Base-by-base conservation (phyloP, 2,329 filamentous ascomycete species). In the Coniella lustricola region DNA sequence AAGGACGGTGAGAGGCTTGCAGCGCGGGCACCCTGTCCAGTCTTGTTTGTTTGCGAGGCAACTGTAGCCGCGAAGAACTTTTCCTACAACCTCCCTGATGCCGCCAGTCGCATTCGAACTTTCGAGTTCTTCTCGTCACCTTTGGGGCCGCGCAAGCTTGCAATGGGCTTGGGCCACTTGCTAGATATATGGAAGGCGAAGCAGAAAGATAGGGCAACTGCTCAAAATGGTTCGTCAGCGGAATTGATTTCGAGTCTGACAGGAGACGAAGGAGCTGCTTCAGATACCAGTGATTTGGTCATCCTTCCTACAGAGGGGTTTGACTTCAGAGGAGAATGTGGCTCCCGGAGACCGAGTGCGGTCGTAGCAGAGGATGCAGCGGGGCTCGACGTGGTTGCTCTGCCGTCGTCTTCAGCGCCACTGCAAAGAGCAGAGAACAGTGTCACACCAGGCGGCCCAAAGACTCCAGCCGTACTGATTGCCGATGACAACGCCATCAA, bases 401-500 rank as follows among this genome's bases (percentile, higher is more conserved):
- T 51, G n/a, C 41, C 41, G 8, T 48, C 45, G 3, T 40, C 49
- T 2, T 45, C 47, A 16, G 44, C 25, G 25, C 5, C 5, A 10
- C 5, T 29, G 5, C 25, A 29, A 29, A 10, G 14, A 16, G 14
- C 14, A 16, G 44, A 41, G 9, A 32, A 35, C 2, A 5, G 21
- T 3, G 31, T 38, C 8, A 20, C 49, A 5, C 37, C 34, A 13
- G 31, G 21, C 10, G 17, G 33, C 2, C 43, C 43, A 32, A 29
- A 20, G 1, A 20, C 35, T n/a, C 25, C 21, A 5, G 35, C 46
- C 12, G 49, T 68, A 5, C 57, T 72, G 0, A 59, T 71, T 0
- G 68, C 71, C 0, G 67, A 71, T 20, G 68, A 71, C 46, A 71
- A 71, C 44, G 51, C 55, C 3, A 68, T 71, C 49, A 71, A 71